Evolutionary conservation across 768 basidiomycete species (phyloP), one percentile per base, ranked within the genome.

Genomic region (Lentinus brumalis): DNA sequence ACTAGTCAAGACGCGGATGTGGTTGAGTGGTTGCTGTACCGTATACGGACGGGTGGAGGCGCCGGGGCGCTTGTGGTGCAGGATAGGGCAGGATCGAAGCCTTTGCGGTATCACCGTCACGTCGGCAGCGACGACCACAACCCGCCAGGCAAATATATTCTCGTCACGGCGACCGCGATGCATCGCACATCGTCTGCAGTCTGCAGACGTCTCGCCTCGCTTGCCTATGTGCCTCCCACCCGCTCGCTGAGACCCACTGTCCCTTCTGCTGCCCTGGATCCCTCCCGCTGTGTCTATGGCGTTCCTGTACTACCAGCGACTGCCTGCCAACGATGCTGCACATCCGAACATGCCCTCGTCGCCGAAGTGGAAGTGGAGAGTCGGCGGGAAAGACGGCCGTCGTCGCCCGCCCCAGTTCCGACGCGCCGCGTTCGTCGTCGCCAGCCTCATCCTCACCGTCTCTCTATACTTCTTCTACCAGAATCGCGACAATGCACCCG

Each of bases 391-490:
- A 26, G 53, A 59, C 31, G 38, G 62, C 31, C 55, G 60, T 26
- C 68, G 68, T 47, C 61, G 59, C 18, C 61, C 58, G 5, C 35
- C 53, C 50, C 64, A 52, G 15, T 51, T 59, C 53, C 62, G 62
- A 41, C 61, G 54, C 21, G 16, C 55, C 49, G 53, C 50, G 31
- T 49, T 61, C 40, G 3, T 63, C 35, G 11, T 59, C 51, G 53
- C 62, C 15, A 53, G 55, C n/a, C 16, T 61, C 47, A 50, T 53
- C 26, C 15, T 63, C 57, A 21, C 57, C 40, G 7, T 56, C 49
- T 56, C 65, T 15, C 46, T 66, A 35, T 30, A 63, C 35, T 55
- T 47, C n/a, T 56, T 63, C 56, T 59, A 53, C 53, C 57, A 57
- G 21, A 39, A 30, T 18, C 60, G 50, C 40, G 41, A 56, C 42